Conservation (phyloP, 2,329 filamentous ascomycete genomes). For the Colletotrichum costaricense region DNA sequence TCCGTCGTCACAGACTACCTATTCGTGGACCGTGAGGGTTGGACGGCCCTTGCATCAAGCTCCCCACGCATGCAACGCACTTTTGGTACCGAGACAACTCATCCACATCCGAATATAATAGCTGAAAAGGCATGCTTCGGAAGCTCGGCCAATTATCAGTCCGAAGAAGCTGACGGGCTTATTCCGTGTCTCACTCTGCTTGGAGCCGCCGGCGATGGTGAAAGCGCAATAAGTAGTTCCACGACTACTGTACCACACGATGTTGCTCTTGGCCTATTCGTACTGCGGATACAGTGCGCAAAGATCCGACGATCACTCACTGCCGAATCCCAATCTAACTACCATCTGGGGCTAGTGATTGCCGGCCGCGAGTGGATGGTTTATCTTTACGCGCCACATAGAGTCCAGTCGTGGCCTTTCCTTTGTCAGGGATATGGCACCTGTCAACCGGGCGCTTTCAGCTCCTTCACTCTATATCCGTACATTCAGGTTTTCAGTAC, state of each 20-base stretch:
- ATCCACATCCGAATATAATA: background rate
- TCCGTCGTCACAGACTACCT: background rate
- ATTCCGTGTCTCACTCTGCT: conserved; percentile 6
- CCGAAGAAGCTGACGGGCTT: background rate
- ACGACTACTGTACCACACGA: background rate
- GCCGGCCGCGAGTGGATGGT: conserved; percentile 14
- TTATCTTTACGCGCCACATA: conserved; percentile 3
- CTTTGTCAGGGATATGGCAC: conserved; percentile 11
- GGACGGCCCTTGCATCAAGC: background rate
- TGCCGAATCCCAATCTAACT: conserved; percentile 20
- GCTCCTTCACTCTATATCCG: background rate
- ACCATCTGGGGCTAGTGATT: conserved; percentile 23
- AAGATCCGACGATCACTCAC: conserved; percentile 11
- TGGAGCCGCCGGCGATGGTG: background rate
- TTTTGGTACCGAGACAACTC: background rate
- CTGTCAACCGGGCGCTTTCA: conserved; percentile 5
- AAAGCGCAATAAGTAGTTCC: background rate
- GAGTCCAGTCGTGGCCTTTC: conserved; percentile 5
- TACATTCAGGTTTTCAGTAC: background rate
- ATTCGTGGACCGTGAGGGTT: background rate
- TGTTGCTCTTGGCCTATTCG: background rate
- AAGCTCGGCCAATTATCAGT: background rate
- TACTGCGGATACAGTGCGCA: background rate
- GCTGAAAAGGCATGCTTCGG: background rate
- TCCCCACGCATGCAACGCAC: background rate